A percentile compares a stretch with the other conserved stretches of the same genome.
phyloP scores from a whole-genome alignment of 768 basidiomycete genomes.

The Termitomyces sp. region DNA sequence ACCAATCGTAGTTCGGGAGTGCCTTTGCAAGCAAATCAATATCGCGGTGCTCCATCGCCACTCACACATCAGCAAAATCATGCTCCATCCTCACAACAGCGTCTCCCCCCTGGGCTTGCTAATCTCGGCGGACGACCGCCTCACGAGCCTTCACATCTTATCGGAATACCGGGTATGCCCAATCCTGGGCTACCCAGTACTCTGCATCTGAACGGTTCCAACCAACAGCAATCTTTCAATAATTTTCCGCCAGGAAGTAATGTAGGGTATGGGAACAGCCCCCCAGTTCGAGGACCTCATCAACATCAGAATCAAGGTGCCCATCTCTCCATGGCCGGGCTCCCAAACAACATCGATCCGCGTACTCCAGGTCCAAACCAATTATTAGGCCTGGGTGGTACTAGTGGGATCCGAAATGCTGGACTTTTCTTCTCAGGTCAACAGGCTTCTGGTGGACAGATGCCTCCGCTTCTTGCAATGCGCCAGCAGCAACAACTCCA shows the following conservation, averaged over 20 bases:
- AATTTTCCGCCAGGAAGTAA: conserved; percentile 41
- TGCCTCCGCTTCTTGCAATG: conserved; percentile 40
- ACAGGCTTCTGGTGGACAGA: conserved; percentile 36
- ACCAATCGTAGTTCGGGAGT: conserved; percentile 46
- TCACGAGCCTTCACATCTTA: conserved; percentile 67
- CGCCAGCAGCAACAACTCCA: conserved; percentile 44
- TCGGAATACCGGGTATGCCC: conserved; percentile 41
- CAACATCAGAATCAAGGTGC: conserved; percentile 43
- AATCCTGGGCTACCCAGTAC: conserved; percentile 39
- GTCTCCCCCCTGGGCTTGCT: conserved; percentile 74
- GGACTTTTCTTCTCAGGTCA: conserved; percentile 44
- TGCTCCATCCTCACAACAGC: conserved; percentile 42
- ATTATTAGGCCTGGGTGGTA: conserved; percentile 41
- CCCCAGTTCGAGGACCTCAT: conserved; percentile 50
- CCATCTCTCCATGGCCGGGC: conserved; percentile 46
- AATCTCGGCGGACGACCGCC: conserved; percentile 80
- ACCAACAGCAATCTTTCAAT: conserved; percentile 45
- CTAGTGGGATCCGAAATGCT: conserved; percentile 40
- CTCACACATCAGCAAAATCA: conserved; percentile 40
- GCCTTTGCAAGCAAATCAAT: conserved; percentile 56
- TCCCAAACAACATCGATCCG: conserved; percentile 48
- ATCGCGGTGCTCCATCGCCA: conserved; percentile 68
- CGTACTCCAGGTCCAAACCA: conserved; percentile 47
- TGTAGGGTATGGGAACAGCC: conserved; percentile 37
- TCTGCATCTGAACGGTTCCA: conserved; percentile 39